Conservation (phyloP, 345 rosid species). For the Citropsis articulata region DNA sequence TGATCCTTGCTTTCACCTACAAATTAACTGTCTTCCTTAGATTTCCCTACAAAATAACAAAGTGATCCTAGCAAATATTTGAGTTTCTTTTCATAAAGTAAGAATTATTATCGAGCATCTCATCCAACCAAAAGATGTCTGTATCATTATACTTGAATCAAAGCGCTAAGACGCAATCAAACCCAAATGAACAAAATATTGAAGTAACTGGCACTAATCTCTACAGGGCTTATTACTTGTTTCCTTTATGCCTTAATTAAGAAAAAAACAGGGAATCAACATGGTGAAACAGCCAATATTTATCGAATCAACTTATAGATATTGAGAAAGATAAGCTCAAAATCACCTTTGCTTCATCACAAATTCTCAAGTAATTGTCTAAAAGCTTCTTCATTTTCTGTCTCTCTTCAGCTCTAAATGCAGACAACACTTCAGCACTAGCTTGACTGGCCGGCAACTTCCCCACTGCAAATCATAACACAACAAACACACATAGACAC, state of each 20-base stretch:
- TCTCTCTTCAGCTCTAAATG: slow-evolving; percentile 52
- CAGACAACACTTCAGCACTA: slow-evolving; percentile 39
- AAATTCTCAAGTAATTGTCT: slow-evolving; percentile 36
- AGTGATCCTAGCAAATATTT: not conserved
- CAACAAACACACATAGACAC: not conserved
- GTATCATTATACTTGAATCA: not conserved
- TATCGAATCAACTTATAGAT: not conserved
- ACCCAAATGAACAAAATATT: not conserved
- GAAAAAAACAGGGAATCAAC: not conserved
- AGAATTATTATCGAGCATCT: not conserved
- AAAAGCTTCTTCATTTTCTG: slow-evolving; percentile 42
- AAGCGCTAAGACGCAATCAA: not conserved
- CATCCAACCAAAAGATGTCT: not conserved
- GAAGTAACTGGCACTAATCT: not conserved
- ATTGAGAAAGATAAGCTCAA: not conserved
- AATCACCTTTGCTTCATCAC: slow-evolving; percentile 40
- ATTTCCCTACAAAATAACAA: slow-evolving; percentile 5
- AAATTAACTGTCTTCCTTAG: slow-evolving; percentile 13
- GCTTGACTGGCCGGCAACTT: slow-evolving; percentile 64
- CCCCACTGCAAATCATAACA: slow-evolving; percentile 52
- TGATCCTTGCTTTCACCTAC: slow-evolving; percentile 48
- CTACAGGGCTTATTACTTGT: not conserved
- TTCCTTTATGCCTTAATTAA: not conserved
- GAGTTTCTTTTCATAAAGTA: not conserved
- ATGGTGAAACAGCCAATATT: not conserved